Evolutionary conservation across 768 basidiomycete genomes (phyloP), one percentile per base, ranked within the genome.

Genomic region (Pulveroboletus sp.): DNA sequence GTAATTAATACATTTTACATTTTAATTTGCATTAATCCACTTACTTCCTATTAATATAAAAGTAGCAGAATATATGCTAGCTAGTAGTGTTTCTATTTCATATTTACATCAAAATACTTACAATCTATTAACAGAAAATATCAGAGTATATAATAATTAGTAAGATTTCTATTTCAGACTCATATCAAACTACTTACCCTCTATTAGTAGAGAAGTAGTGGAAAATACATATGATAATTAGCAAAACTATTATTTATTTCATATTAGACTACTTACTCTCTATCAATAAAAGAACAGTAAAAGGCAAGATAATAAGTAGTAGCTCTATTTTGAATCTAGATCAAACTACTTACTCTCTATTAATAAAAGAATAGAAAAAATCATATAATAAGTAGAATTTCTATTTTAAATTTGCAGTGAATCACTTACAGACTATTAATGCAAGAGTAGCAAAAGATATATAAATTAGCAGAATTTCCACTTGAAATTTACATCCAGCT

Each of bases 281-380:
- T 39, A 14, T 15, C 0, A 39, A 24, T 39, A 12, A 12, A 3
- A n/a, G 1, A 9, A 1, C 1, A 39, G 2, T 1, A n/a, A 1
- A 2, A n/a, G 21, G 21, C 21, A 9, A 2, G 1, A n/a, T n/a
- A 3, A 27, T 27, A 1, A 40, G 3, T 3, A 9, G 3, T 0
- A 15, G 15, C n/a, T 2, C 1, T 2, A 27, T 27, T 9, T 10
- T 8, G 27, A n/a, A 11, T 39, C 4, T 14, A 40, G 0, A 3
- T 27, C 2, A 26, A 8, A 26, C 7, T 7, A 39, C 39, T 26
- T 39, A 38, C 38, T 1, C 0, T 1, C 38, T 38, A 12, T 21
- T 11, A 38, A 38, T 38, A 11, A 1, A 11, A 31, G 9, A 11
- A 11, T 0, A 31, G 9, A 2, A 31, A 2, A 11, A 31, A 28